Evolutionary conservation across 805 yeast species (phyloP).

Genomic region (Kluyveromyces starmeri): DNA sequence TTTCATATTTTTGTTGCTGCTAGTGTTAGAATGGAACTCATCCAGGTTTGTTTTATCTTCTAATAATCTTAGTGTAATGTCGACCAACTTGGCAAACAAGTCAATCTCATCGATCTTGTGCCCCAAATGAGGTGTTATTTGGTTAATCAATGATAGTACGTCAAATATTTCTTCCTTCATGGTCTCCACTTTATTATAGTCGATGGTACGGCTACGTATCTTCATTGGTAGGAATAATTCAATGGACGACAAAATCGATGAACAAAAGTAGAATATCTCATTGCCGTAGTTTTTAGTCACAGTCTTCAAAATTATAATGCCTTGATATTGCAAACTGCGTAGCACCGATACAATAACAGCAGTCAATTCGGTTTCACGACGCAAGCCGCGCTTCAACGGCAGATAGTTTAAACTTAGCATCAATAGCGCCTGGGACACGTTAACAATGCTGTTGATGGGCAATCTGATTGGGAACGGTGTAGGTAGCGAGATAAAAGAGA

Average conservation of each 20-base stretch:
- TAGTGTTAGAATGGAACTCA: conserved; percentile 18
- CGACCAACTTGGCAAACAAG: conserved; percentile 46
- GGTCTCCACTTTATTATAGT: conserved; percentile 29
- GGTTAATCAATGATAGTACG: conserved; percentile 16
- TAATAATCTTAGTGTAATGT: conserved; percentile 40
- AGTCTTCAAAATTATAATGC: conserved; percentile 35
- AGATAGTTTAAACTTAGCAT: conserved; percentile 48
- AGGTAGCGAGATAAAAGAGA: conserved; percentile 39
- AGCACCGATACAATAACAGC: conserved; percentile 37
- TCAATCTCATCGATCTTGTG: conserved; percentile 41
- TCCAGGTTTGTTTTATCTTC: conserved; percentile 28
- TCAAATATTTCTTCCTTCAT: conserved; percentile 18
- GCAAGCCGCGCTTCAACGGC: conserved; percentile 45
- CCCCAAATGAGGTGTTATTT: conserved; percentile 25
- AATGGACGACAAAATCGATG: conserved; percentile 42
- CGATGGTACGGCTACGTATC: conserved; percentile 32
- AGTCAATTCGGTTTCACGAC: conserved; percentile 45
- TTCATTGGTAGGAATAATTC: conserved; percentile 52
- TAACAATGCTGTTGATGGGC: conserved; percentile 53
- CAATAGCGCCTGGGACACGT: conserved; percentile 44
- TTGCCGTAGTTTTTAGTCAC: conserved; percentile 26
- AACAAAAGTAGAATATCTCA: conserved; percentile 38
- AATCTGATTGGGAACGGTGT: conserved; percentile 49
- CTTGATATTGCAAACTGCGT: conserved; percentile 35
- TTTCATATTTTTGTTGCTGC: conserved; percentile 32